These are phyloP conservation scores for Citrus australasica DNA, from an alignment of 345 rosid genomes.

Conservation along the genomic window DNA sequence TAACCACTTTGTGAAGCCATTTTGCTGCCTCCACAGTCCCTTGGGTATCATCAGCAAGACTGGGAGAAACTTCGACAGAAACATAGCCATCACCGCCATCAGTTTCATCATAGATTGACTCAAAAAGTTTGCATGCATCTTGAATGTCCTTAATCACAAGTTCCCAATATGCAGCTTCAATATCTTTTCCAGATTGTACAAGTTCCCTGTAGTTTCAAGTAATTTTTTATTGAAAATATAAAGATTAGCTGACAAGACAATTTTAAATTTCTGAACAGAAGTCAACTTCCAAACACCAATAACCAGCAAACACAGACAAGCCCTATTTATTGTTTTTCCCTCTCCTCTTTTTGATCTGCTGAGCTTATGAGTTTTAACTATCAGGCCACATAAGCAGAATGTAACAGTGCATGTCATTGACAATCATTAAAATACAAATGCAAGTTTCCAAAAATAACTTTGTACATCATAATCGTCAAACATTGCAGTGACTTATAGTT, in stretches of 20 bases:
- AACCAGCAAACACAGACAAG: background rate
- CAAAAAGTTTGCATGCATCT: slow-evolving; percentile 96
- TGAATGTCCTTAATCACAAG: slow-evolving; percentile 97
- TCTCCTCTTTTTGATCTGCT: background rate
- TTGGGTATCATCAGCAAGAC: slow-evolving; percentile 83
- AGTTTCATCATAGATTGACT: slow-evolving; percentile 85
- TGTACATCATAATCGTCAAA: background rate
- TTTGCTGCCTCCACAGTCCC: slow-evolving; percentile 93
- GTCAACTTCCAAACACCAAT: background rate
- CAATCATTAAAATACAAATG: background rate
- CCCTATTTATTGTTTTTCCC: background rate
- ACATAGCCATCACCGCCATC: slow-evolving; percentile 95
- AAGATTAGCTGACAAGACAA: background rate
- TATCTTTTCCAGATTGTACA: slow-evolving; percentile 84
- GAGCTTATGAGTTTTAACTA: background rate
- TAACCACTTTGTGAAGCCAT: slow-evolving; percentile 80
- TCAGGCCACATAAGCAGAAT: background rate
- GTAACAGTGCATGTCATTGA: background rate
- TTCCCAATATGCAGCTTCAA: slow-evolving; percentile 93
- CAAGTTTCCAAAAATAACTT: background rate
- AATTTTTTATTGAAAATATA: background rate
- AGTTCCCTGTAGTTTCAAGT: slow-evolving; percentile 57
- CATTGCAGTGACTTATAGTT: background rate
- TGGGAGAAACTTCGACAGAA: slow-evolving; percentile 96
- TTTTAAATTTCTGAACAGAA: background rate